phyloP scores from a whole-genome alignment of 2,329 filamentous ascomycete genomes.

The Hysterium pulicare region DNA sequence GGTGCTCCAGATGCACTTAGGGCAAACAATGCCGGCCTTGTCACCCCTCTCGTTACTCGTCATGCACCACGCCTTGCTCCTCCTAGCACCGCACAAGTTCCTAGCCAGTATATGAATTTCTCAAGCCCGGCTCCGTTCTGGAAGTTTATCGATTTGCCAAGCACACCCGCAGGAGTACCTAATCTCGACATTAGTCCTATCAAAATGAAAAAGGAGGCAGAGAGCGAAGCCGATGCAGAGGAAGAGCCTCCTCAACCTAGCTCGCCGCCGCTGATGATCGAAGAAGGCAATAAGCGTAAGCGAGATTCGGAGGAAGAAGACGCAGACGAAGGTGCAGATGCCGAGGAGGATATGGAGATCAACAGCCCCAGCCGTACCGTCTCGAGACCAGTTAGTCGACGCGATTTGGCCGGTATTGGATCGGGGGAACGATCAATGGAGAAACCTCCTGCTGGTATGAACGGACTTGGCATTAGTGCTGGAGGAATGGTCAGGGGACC shows the following conservation, averaged over 20 bases:
- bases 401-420: conserved; percentile 13
- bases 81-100: conserved; percentile 75
- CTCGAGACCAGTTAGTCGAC: conserved; percentile 33
- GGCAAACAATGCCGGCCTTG: conserved; percentile 29
- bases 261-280: conserved; percentile 29
- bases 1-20: conserved; percentile 24
- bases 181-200: conserved; percentile 33
- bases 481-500: conserved; percentile 35
- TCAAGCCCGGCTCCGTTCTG: conserved; percentile 84
- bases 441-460: conserved; percentile 31
- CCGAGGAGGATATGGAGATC: conserved; percentile 30
- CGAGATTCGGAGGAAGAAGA: conserved; percentile 26
- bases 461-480: conserved; percentile 15
- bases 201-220: conserved; percentile 26
- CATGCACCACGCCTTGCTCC: conserved; percentile 73
- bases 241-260: conserved; percentile 32
- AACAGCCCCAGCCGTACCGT: conserved; percentile 35
- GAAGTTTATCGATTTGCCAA: conserved; percentile 77
- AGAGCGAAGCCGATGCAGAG: conserved; percentile 29
- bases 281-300: conserved; percentile 22
- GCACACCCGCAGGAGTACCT: conserved; percentile 60
- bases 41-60: conserved; percentile 70
- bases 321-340: conserved; percentile 24
- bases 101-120: conserved; percentile 81
- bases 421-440: conserved; percentile 22